Evolutionary conservation across 2,329 filamentous ascomycete genomes (phyloP).

Genomic region (Hymenoscyphus infarciens): DNA sequence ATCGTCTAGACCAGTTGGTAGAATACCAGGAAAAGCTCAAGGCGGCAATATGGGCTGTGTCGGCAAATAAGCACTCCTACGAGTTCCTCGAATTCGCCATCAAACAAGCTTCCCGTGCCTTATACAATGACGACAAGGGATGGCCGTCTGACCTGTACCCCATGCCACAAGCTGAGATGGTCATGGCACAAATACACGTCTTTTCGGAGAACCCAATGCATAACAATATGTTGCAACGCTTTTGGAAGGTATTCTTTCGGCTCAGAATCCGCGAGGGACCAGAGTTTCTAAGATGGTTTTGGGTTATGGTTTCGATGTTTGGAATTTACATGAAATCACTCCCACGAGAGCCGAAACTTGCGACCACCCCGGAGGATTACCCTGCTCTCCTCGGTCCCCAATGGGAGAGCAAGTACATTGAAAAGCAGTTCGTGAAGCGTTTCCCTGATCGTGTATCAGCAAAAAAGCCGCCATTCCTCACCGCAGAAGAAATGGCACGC

Average conservation of each 20-base stretch:
- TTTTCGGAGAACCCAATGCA: neutral
- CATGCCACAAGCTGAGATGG: neutral
- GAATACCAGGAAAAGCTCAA: neutral
- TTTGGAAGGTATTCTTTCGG: neutral
- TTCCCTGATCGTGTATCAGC: no score
- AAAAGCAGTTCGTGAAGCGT: no score
- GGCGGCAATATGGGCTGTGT: neutral
- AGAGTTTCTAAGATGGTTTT: no score
- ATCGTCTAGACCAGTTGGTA: neutral
- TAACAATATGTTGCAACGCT: neutral
- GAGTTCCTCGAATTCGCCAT: neutral
- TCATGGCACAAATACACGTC: neutral
- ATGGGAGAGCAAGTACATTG: no score
- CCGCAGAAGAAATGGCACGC: no score
- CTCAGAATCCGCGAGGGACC: no score
- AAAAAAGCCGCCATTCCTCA: no score
- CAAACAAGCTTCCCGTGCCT: neutral
- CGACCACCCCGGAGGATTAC: no score
- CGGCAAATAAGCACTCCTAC: neutral
- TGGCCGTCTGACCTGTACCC: neutral
- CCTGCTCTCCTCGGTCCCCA: no score
- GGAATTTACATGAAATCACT: no score
- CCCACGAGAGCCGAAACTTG: no score
- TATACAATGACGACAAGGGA: neutral
- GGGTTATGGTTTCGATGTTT: no score